phyloP scores from a whole-genome alignment of 2,329 filamentous ascomycete species.

The Colletotrichum tofieldiae region DNA sequence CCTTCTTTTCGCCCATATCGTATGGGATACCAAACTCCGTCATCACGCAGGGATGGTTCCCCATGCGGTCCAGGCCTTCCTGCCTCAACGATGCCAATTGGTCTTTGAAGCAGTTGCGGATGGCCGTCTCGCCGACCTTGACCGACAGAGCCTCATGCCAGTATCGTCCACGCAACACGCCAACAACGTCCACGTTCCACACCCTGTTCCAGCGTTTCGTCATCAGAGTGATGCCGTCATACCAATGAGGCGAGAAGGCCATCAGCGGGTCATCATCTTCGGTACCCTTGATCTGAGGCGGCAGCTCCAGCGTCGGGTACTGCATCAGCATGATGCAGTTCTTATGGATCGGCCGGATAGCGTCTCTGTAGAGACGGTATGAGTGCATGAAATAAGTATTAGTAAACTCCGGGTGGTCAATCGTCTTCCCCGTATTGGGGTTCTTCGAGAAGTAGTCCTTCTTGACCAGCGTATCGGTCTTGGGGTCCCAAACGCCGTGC shows the following conservation, averaged over 20 bases:
- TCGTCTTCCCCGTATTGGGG: slow-evolving; percentile 78
- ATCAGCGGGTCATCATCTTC: slow-evolving; percentile 90
- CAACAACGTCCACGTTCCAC: slow-evolving; percentile 97
- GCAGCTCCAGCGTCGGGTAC: slow-evolving; percentile 91
- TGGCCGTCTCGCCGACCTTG: slow-evolving; percentile 92
- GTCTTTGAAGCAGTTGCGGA: slow-evolving; percentile 92
- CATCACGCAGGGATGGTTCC: slow-evolving; percentile 89
- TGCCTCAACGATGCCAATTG: slow-evolving; percentile 87
- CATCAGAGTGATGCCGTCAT: slow-evolving; percentile 96
- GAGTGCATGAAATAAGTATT: slow-evolving; percentile 93
- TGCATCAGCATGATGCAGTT: slow-evolving; percentile 92
- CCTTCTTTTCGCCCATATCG: slow-evolving; percentile 97
- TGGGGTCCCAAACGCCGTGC: slow-evolving; percentile 93
- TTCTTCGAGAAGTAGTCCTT: slow-evolving; percentile 92
- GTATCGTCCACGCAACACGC: slow-evolving; percentile 90
- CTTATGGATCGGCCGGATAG: slow-evolving; percentile 82
- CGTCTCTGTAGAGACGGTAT: slow-evolving; percentile 82
- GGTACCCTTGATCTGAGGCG: slow-evolving; percentile 89
- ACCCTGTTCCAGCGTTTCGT: slow-evolving; percentile 99
- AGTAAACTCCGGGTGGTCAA: slow-evolving; percentile 90
- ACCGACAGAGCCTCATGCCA: slow-evolving; percentile 91
- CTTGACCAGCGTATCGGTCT: slow-evolving; percentile 80
- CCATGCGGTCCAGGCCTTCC: slow-evolving; percentile 91
- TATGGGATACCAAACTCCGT: slow-evolving; percentile 98
- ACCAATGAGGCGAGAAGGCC: slow-evolving; percentile 95